These are phyloP conservation scores for Fabrea salina DNA, from an alignment of 169 alveolate species.

Conservation along the genomic window DNA sequence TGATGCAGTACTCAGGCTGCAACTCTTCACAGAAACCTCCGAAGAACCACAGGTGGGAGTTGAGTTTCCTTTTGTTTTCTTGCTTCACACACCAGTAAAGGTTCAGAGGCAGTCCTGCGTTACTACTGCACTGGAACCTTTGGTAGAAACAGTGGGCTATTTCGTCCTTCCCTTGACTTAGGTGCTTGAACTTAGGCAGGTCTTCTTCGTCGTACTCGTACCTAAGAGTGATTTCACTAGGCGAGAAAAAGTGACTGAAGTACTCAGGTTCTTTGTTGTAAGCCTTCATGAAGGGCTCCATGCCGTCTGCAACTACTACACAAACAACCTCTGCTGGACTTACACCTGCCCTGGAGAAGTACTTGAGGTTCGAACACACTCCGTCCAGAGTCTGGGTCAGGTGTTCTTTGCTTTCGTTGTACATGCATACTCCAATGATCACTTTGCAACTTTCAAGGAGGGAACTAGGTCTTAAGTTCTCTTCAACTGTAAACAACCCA, in stretches of 20 bases:
- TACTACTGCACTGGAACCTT: no score
- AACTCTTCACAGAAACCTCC: constrained; percentile 31
- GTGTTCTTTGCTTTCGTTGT: background rate
- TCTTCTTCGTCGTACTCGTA: background rate
- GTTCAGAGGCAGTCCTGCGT: no score
- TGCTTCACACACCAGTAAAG: constrained; percentile 25
- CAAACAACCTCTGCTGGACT: background rate
- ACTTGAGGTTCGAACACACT: background rate
- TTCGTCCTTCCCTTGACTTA: constrained; percentile 10
- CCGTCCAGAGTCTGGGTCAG: background rate
- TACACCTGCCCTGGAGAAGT: background rate
- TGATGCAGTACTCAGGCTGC: constrained; percentile 21
- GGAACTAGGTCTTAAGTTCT: no score
- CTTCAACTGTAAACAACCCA: no score
- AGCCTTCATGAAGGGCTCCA: background rate
- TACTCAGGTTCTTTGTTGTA: background rate
- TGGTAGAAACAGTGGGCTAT: constrained; percentile 20
- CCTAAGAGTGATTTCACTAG: background rate
- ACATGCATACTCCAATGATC: background rate
- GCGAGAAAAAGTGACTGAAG: background rate
- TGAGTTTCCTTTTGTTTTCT: constrained; percentile 19
- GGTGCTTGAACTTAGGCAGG: background rate
- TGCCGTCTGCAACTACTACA: background rate
- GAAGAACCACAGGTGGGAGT: constrained; percentile 32
- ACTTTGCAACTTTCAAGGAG: no score